phyloP scores from a whole-genome alignment of 1,284 basidiomycete species.

The Ceratobasidium sp. region DNA sequence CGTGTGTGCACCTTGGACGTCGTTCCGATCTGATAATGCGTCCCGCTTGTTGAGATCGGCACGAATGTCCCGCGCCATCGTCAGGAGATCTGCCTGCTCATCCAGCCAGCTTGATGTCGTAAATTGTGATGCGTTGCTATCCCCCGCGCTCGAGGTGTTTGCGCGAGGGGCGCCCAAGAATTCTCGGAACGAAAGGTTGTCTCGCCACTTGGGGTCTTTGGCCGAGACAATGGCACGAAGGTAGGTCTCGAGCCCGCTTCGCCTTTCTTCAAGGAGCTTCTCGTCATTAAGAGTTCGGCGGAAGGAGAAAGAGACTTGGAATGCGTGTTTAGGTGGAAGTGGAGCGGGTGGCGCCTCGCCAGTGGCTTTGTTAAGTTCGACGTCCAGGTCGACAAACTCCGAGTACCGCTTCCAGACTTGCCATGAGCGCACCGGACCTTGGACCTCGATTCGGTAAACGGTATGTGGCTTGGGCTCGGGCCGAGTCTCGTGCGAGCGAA shows the following conservation, averaged over 20 bases:
- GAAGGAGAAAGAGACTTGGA: conserved; percentile 64
- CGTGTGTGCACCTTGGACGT: conserved; percentile 75
- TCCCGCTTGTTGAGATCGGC: conserved; percentile 87
- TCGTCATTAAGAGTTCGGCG: conserved; percentile 49
- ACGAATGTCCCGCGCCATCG: conserved; percentile 77
- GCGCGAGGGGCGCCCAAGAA: conserved; percentile 80
- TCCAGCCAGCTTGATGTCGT: conserved; percentile 83
- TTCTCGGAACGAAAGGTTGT: conserved; percentile 77
- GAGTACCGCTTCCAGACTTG: conserved; percentile 92
- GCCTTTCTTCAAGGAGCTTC: conserved; percentile 73
- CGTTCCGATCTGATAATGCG: conserved; percentile 75
- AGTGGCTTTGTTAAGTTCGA: conserved; percentile 74
- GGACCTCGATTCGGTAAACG: conserved; percentile 81
- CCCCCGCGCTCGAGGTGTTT: conserved; percentile 33
- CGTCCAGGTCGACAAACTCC: conserved; percentile 87
- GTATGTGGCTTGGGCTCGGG: conserved; percentile 69
- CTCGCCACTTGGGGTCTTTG: conserved; percentile 83
- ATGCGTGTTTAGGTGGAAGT: conserved; percentile 82
- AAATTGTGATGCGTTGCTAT: conserved; percentile 55
- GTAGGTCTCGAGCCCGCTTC: conserved; percentile 79
- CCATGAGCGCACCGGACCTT: conserved; percentile 87
- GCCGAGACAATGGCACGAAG: conserved; percentile 82
- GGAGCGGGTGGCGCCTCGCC: conserved; percentile 73
- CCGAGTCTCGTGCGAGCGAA: conserved; percentile 59
- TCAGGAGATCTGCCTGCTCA: conserved; percentile 77